Evolutionary conservation across 1,284 basidiomycete species (phyloP).

Genomic region (Cutaneotrichosporon arboriforme): DNA sequence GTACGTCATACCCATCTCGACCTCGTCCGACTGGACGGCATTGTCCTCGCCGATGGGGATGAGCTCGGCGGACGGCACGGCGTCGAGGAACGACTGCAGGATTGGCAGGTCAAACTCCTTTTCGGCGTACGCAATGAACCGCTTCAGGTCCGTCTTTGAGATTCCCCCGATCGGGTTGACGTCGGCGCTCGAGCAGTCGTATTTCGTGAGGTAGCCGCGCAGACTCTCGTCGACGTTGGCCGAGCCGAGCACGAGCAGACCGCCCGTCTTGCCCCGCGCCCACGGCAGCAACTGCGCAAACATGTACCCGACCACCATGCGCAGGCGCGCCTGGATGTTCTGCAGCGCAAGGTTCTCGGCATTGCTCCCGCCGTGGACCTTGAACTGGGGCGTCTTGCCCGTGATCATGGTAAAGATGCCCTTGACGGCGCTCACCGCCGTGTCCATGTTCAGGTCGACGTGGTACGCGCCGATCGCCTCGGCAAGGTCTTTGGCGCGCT

Average conservation of each 20-base stretch:
- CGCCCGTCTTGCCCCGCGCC: constrained; percentile 77
- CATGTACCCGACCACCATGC: constrained; percentile 96
- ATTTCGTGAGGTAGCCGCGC: constrained; percentile 95
- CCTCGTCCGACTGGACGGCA: constrained; percentile 95
- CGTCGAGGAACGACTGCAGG: constrained; percentile 79
- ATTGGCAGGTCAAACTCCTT: constrained; percentile 77
- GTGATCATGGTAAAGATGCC: constrained; percentile 81
- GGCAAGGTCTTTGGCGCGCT: constrained; percentile 78
- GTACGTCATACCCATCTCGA: constrained; percentile 99
- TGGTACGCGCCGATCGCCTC: constrained; percentile 93
- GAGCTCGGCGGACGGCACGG: constrained; percentile 90
- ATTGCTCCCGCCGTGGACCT: constrained; percentile 75
- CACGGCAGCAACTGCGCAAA: constrained; percentile 95
- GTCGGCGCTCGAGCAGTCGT: constrained; percentile 75
- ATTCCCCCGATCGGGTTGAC: constrained; percentile 98
- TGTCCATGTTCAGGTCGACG: constrained; percentile 93
- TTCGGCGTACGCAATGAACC: constrained; percentile 82
- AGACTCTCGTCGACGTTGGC: constrained; percentile 98
- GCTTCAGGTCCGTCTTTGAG: constrained; percentile 94
- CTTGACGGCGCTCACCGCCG: constrained; percentile 74
- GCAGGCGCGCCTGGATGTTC: constrained; percentile 90
- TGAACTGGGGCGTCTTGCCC: constrained; percentile 73
- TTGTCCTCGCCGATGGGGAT: constrained; percentile 83
- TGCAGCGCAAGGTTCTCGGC: constrained; percentile 95
- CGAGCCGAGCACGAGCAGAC: constrained; percentile 87